Percentiles rank a stretch among this genome's conserved stretches.
These are phyloP conservation scores for Cylindrodendrum hubeiense DNA, from an alignment of 2,329 filamentous ascomycete species.

Conservation along the genomic window DNA sequence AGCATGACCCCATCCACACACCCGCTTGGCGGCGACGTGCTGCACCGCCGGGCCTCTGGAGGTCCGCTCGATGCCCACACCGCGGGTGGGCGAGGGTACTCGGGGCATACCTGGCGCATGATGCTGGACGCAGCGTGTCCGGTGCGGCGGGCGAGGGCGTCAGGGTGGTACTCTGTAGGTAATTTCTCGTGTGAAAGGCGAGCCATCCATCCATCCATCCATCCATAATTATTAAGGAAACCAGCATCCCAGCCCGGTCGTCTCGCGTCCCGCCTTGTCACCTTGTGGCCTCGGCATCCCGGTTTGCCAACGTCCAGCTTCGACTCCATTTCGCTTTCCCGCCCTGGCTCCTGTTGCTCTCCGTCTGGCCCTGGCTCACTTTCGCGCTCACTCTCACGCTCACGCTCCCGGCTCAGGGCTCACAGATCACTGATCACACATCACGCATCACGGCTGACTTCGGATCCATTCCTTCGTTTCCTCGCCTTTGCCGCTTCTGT, in stretches of 20 bases:
- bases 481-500: neutral
- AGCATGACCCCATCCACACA: too few species aligned
- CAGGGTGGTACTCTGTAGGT: neutral
- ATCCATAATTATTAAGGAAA: constrained; percentile 18
- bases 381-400: constrained; percentile 20
- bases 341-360: constrained; percentile 4
- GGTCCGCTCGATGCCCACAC: neutral
- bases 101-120: neutral
- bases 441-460: constrained; percentile 1
- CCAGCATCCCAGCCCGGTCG: constrained; percentile 14
- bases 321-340: constrained; percentile 16
- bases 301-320: neutral
- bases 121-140: neutral
- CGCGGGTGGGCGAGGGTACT: neutral
- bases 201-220: neutral
- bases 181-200: neutral
- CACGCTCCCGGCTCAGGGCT: neutral
- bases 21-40: neutral
- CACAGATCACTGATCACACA: neutral
- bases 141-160: neutral
- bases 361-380: constrained; percentile 21
- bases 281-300: constrained; percentile 2
- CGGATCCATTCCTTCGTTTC: neutral
- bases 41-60: neutral
- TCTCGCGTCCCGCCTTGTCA: constrained; percentile 8